A percentile compares a stretch with the other conserved stretches of the same genome.
Evolutionary conservation across 2,329 filamentous ascomycete genomes (phyloP).

Genomic region (Monosporascus sp.): DNA sequence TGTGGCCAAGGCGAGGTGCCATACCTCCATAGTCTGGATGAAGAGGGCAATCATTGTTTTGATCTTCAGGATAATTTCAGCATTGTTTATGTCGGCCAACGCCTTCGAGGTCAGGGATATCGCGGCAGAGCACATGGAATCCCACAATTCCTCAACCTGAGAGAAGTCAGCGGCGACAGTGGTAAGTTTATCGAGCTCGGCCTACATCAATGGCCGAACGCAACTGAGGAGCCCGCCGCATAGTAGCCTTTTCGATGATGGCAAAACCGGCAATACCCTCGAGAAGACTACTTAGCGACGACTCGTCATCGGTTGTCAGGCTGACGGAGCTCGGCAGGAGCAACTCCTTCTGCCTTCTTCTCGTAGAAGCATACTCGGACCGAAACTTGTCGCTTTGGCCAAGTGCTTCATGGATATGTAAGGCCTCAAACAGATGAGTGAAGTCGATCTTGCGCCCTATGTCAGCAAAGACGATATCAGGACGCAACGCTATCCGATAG

Average conservation of each 20-base stretch:
- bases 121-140: constrained; percentile 89
- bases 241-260: constrained; percentile 91
- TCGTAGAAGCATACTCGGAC: constrained; percentile 84
- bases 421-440: constrained; percentile 84
- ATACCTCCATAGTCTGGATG: constrained; percentile 94
- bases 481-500: background rate
- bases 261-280: constrained; percentile 95
- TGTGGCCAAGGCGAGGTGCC: constrained; percentile 15
- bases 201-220: constrained; percentile 76
- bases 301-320: constrained; percentile 75
- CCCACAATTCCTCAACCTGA: constrained; percentile 95
- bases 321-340: constrained; percentile 73
- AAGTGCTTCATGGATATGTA: constrained; percentile 94
- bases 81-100: constrained; percentile 74
- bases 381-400: constrained; percentile 90
- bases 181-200: background rate
- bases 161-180: constrained; percentile 3
- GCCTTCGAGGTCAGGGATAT: constrained; percentile 78
- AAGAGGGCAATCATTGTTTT: constrained; percentile 91
- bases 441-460: constrained; percentile 66
- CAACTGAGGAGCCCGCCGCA: constrained; percentile 78
- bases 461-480: constrained; percentile 4
- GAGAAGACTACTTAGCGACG: constrained; percentile 80
- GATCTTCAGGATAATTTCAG: constrained; percentile 86
- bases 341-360: constrained; percentile 86